Conservation (phyloP, 148 eudicot genomes). For the Spergularia bocconei region DNA sequence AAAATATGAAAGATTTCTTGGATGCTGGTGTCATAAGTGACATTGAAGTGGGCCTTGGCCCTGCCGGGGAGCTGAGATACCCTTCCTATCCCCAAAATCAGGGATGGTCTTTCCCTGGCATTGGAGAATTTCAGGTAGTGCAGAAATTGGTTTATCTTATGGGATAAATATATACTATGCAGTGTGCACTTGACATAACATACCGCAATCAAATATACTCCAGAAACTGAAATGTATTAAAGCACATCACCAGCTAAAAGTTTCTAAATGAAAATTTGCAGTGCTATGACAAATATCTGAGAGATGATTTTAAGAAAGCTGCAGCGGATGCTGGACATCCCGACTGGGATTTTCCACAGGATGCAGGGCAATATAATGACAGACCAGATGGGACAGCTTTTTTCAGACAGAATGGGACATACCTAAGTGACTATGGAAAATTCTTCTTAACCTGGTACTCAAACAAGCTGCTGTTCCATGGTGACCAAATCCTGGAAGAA, state of each 20-base stretch:
- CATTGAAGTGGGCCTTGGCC: slow-evolving; percentile 92
- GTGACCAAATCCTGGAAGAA: slow-evolving; percentile 85
- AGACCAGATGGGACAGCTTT: slow-evolving; percentile 58
- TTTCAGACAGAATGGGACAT: slow-evolving; percentile 60
- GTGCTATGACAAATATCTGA: slow-evolving; percentile 84
- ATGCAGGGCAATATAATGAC: slow-evolving; percentile 77
- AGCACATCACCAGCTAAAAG: neutral
- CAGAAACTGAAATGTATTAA: too few relatives aligned
- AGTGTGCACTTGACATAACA: too few relatives aligned
- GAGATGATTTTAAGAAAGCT: slow-evolving; percentile 61
- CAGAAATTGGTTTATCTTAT: neutral
- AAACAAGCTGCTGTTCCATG: slow-evolving; percentile 66
- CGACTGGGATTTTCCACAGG: slow-evolving; percentile 61
- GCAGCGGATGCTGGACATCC: slow-evolving; percentile 63
- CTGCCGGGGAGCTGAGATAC: slow-evolving; percentile 82
- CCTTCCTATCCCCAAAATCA: slow-evolving; percentile 71
- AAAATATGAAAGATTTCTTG: slow-evolving; percentile 63
- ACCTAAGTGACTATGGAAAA: slow-evolving; percentile 57
- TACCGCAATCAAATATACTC: too few relatives aligned
- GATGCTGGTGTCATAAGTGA: slow-evolving; percentile 53
- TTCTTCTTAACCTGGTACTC: slow-evolving; percentile 92
- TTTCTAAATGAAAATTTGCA: slow-evolving; percentile 30
- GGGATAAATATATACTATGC: neutral
- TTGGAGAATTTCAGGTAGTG: slow-evolving; percentile 87
- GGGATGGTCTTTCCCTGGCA: slow-evolving; percentile 79